Percentiles rank a stretch among this genome's conserved stretches.
Conservation (phyloP, 148 eudicot species). For the Silene conica region DNA sequence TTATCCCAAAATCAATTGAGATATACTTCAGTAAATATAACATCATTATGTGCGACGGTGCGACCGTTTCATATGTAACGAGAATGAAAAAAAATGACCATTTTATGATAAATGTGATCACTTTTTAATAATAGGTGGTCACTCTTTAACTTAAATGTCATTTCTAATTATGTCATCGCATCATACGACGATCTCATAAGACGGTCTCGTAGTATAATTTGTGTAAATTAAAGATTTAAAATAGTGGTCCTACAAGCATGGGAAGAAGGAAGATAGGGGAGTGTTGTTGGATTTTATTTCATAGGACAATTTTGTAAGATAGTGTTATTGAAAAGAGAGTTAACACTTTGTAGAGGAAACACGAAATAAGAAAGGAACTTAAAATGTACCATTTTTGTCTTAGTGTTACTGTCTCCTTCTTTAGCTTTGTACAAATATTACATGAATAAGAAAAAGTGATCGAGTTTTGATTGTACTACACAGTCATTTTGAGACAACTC, state of each 20-base stretch:
- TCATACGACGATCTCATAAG: no score
- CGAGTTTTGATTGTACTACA: background rate
- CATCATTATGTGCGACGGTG: no score
- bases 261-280: constrained; percentile 14
- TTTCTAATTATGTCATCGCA: no score
- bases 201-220: no score
- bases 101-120: no score
- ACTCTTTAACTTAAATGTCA: no score
- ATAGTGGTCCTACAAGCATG: constrained; percentile 26
- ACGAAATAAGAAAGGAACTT: constrained; percentile 19
- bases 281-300: constrained; percentile 30
- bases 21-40: background rate
- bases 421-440: background rate
- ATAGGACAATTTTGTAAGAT: constrained; percentile 26
- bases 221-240: background rate
- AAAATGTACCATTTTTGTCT: background rate
- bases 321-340: constrained; percentile 10
- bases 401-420: background rate
- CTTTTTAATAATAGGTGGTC: no score
- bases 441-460: constrained; percentile 6
- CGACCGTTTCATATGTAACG: no score
- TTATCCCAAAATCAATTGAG: background rate
- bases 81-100: no score
- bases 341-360: constrained; percentile 11
- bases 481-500: background rate